Percentiles rank a stretch among this genome's conserved stretches.
Conservation (phyloP, 345 rosid species). For the Leavenworthia alabamica region DNA sequence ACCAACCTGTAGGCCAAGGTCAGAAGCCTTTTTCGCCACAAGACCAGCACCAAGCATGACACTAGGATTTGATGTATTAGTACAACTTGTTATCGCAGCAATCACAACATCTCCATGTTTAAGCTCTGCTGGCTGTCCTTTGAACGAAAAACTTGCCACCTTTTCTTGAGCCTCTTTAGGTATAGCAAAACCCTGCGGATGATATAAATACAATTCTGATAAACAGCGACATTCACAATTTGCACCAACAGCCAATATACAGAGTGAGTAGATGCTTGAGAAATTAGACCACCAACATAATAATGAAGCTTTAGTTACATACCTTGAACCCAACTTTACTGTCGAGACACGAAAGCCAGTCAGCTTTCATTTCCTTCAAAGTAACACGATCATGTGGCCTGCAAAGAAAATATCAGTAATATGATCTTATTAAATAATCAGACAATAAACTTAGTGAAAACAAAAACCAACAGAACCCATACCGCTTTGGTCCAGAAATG, state of each 20-base stretch:
- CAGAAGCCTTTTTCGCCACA: conserved; percentile 93
- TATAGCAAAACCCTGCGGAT: conserved; percentile 74
- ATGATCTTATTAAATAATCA: background rate
- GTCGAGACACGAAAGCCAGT: conserved; percentile 93
- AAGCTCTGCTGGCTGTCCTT: conserved; percentile 81
- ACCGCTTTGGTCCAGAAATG: conserved; percentile 97
- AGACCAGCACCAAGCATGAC: conserved; percentile 99
- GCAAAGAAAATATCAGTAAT: conserved; percentile 18
- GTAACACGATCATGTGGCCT: conserved; percentile 98
- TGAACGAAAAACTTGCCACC: conserved; percentile 73
- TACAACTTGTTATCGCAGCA: conserved; percentile 98
- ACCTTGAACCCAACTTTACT: conserved; percentile 96
- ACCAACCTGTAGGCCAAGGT: conserved; percentile 84
- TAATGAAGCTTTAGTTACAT: background rate
- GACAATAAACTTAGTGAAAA: background rate
- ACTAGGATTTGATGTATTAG: conserved; percentile 97
- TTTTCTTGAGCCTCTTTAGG: conserved; percentile 80
- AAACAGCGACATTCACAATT: background rate
- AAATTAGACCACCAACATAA: background rate
- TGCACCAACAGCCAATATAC: background rate
- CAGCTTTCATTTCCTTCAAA: conserved; percentile 91
- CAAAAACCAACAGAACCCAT: conserved; percentile 15
- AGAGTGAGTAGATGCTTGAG: background rate
- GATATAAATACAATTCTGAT: background rate
- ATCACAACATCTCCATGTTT: conserved; percentile 98